A percentile compares a stretch with the other conserved stretches of the same genome.
Evolutionary conservation across 176 grass and related monocot genomes (phyloP).

Genomic region (Lolium perenne): DNA sequence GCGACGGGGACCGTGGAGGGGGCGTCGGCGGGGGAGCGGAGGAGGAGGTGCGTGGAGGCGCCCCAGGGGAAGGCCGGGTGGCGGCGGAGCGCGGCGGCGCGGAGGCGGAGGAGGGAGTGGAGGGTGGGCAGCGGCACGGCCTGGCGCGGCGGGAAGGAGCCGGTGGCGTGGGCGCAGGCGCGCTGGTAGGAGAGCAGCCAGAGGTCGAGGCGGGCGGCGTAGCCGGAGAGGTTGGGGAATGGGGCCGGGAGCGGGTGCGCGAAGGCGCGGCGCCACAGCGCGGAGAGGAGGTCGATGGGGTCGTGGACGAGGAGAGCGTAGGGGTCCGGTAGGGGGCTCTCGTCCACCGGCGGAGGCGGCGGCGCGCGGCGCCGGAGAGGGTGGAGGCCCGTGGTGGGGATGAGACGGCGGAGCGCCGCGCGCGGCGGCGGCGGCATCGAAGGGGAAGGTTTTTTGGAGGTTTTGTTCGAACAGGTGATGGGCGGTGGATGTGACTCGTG

Average conservation of each 20-base stretch:
- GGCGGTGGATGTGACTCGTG: background rate
- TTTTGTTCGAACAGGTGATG: slow-evolving; percentile 53
- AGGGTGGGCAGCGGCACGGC: slow-evolving; percentile 73
- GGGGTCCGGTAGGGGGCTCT: slow-evolving; percentile 56
- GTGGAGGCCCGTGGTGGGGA: slow-evolving; percentile 37
- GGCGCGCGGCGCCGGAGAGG: background rate
- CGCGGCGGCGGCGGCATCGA: slow-evolving; percentile 40
- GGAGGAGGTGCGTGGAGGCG: slow-evolving; percentile 71
- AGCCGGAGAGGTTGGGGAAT: slow-evolving; percentile 89
- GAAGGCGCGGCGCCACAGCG: slow-evolving; percentile 86
- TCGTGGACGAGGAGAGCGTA: slow-evolving; percentile 76
- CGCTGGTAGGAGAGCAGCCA: slow-evolving; percentile 96
- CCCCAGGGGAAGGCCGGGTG: slow-evolving; percentile 81
- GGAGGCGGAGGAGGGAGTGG: slow-evolving; percentile 78
- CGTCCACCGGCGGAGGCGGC: background rate
- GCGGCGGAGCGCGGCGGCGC: slow-evolving; percentile 51
- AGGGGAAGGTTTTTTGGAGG: background rate
- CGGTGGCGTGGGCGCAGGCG: slow-evolving; percentile 81
- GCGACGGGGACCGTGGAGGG: slow-evolving; percentile 75
- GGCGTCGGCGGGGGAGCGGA: slow-evolving; percentile 69
- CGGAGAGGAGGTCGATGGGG: slow-evolving; percentile 77
- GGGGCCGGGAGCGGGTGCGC: slow-evolving; percentile 43
- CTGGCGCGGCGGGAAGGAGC: slow-evolving; percentile 66
- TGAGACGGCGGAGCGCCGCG: slow-evolving; percentile 40
- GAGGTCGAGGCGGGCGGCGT: slow-evolving; percentile 80